phyloP scores from a whole-genome alignment of 306 rosid species.

The Luffa acutangula region DNA sequence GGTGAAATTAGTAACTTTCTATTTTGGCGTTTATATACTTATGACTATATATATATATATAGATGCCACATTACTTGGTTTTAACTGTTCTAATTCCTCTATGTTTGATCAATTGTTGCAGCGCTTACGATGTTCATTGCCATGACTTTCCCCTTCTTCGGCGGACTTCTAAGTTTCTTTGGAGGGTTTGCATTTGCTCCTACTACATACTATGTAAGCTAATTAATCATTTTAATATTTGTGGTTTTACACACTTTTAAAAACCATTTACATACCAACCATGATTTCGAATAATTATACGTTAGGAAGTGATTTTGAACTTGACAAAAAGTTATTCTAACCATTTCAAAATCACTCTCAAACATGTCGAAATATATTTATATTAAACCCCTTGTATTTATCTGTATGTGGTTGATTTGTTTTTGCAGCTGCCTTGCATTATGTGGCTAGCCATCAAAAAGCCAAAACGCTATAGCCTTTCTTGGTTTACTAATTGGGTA shows the following conservation, averaged over 20 bases:
- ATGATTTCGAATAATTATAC: too few species aligned
- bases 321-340: too few species aligned
- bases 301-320: too few species aligned
- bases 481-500: slow-evolving; percentile 34
- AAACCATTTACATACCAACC: too few species aligned
- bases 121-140: slow-evolving; percentile 25
- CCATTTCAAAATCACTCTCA: too few species aligned
- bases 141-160: slow-evolving; percentile 33
- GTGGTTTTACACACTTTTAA: too few species aligned
- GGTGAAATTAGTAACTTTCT: too few species aligned
- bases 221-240: not conserved
- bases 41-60: too few species aligned
- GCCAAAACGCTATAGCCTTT: slow-evolving; percentile 22
- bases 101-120: not conserved
- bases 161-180: slow-evolving; percentile 30
- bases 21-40: too few species aligned
- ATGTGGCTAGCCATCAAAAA: slow-evolving; percentile 30
- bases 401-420: not conserved
- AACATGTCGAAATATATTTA: too few species aligned
- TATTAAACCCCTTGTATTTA: not conserved
- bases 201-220: slow-evolving; percentile 25
- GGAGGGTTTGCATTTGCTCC: slow-evolving; percentile 41
- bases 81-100: not conserved
- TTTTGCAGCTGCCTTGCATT: slow-evolving; percentile 36
- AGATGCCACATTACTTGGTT: too few species aligned